A percentile compares a stretch with the other conserved stretches of the same genome.
phyloP scores from a whole-genome alignment of 2,329 filamentous ascomycete species.

The Neoarthrinium moseri region DNA sequence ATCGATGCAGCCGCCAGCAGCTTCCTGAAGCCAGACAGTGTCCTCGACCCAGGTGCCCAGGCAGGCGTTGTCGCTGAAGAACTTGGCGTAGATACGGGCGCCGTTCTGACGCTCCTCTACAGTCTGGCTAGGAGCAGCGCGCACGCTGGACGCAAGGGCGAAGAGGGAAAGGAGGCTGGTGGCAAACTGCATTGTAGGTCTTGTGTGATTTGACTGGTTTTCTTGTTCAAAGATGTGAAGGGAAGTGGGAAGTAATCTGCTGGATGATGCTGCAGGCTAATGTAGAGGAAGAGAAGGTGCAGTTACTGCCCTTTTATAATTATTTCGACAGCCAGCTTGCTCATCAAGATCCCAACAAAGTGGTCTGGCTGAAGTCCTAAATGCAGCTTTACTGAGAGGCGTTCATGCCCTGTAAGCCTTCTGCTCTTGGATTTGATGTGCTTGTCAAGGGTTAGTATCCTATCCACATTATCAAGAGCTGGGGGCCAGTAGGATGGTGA shows the following conservation, averaged over 20 bases:
- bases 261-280: not conserved
- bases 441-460: not conserved
- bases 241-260: constrained; percentile 17
- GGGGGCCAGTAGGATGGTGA: not conserved
- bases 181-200: constrained; percentile 8
- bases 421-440: not conserved
- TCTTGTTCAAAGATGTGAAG: constrained; percentile 17
- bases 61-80: constrained; percentile 8
- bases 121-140: not conserved
- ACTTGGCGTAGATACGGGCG: constrained; percentile 11
- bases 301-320: constrained; percentile 4
- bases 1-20: constrained; percentile 4
- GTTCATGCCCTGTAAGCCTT: not conserved
- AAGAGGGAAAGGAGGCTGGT: constrained; percentile 5
- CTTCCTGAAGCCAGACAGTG: constrained; percentile 10
- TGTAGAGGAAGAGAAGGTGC: too few species aligned
- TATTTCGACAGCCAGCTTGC: not conserved
- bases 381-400: not conserved
- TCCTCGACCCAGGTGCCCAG: constrained; percentile 11
- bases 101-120: constrained; percentile 5
- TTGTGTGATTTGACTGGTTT: constrained; percentile 1
- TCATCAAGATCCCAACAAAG: not conserved
- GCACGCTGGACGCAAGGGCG: constrained; percentile 4
- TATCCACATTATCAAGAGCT: not conserved
- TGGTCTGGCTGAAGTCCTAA: not conserved